phyloP scores from a whole-genome alignment of 352 stramenopile species.

The Phytopythium mirpurense region DNA sequence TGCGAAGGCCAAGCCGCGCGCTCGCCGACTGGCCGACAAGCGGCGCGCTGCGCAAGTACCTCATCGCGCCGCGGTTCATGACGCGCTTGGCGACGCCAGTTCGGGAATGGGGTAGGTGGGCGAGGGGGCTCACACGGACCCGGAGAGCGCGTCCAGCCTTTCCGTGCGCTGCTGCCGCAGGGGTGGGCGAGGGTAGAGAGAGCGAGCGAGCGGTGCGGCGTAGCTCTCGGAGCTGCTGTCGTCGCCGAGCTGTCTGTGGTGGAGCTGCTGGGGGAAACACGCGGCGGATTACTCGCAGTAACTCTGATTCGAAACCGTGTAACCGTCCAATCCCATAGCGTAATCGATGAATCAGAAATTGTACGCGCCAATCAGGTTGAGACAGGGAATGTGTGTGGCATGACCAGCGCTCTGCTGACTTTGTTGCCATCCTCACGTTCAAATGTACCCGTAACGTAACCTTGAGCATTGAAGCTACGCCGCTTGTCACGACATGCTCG shows the following conservation, averaged over 20 bases:
- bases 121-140: background rate
- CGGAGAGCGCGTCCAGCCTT: background rate
- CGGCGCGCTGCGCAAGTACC: constrained; percentile 2
- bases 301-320: background rate
- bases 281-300: background rate
- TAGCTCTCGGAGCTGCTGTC: background rate
- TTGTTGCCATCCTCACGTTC: no score
- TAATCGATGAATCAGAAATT: background rate
- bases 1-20: background rate
- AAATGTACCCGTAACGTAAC: no score
- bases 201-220: background rate
- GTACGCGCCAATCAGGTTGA: background rate
- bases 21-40: background rate
- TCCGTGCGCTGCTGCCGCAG: background rate
- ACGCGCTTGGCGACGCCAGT: background rate
- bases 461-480: no score
- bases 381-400: no score
- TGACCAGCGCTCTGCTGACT: no score
- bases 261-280: constrained; percentile 2
- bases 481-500: background rate
- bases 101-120: background rate
- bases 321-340: background rate
- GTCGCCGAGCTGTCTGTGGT: background rate
- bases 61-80: constrained; percentile 6
- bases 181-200: no score